A percentile compares a stretch with the other conserved stretches of the same genome.
Evolutionary conservation across 1,284 basidiomycete species (phyloP).

Genomic region (Phaffia rhodozyma): DNA sequence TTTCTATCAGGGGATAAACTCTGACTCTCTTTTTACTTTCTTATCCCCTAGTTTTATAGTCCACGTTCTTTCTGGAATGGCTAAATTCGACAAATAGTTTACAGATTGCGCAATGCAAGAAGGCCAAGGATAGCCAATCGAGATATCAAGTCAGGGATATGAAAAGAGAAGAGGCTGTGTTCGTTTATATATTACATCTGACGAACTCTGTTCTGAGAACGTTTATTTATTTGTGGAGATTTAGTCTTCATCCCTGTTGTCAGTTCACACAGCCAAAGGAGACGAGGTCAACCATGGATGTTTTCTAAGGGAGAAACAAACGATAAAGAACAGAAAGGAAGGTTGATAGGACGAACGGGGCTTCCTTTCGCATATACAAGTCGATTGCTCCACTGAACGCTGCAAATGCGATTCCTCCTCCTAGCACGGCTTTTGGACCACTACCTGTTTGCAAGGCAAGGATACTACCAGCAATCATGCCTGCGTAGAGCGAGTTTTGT

Average conservation of each 20-base stretch:
- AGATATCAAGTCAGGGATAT: no score
- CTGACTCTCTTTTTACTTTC: no score
- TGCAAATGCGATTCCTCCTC: slow-evolving; percentile 76
- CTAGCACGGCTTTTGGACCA: slow-evolving; percentile 61
- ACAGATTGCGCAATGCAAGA: no score
- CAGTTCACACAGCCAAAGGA: no score
- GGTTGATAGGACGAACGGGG: slow-evolving; percentile 27
- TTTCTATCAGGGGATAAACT: no score
- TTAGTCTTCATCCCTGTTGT: neutral
- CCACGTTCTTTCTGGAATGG: no score
- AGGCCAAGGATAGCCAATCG: no score
- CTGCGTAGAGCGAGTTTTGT: slow-evolving; percentile 51
- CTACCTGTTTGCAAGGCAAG: slow-evolving; percentile 63
- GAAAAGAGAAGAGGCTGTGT: no score
- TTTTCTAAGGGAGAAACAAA: neutral
- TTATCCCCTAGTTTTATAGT: no score
- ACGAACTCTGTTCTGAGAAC: neutral
- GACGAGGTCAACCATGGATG: no score
- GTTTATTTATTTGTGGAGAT: neutral
- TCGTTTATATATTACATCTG: no score
- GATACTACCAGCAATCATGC: slow-evolving; percentile 52
- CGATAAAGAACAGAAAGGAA: neutral
- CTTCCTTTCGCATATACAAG: slow-evolving; percentile 66
- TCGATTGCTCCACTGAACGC: slow-evolving; percentile 85
- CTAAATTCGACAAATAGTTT: no score